Evolutionary conservation across 352 stramenopile genomes (phyloP).

Genomic region (Poterioochromonas sp.): DNA sequence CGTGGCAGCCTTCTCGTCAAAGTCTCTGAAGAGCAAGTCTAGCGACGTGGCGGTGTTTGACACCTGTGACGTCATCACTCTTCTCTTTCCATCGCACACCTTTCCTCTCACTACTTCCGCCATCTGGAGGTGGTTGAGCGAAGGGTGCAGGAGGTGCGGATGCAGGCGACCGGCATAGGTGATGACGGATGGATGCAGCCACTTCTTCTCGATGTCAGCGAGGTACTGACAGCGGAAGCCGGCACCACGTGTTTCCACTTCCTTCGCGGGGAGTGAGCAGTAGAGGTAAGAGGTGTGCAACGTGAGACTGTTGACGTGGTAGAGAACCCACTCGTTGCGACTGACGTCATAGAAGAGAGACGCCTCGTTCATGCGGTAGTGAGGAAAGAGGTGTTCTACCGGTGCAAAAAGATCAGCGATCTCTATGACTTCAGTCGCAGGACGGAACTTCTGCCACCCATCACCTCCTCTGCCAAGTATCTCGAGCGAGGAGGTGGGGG

Average conservation of each 20-base stretch:
- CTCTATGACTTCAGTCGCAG: background rate
- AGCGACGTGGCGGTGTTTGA: background rate
- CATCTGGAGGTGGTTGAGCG: background rate
- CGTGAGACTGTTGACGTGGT: background rate
- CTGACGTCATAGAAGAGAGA: slow-evolving; percentile 6
- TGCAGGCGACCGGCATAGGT: slow-evolving; percentile 25
- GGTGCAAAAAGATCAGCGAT: background rate
- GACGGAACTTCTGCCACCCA: background rate
- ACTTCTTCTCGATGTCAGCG: background rate
- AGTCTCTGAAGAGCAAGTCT: background rate
- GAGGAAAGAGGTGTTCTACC: background rate
- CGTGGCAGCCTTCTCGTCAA: too few relatives aligned
- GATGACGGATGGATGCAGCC: background rate
- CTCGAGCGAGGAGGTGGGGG: background rate
- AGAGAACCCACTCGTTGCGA: background rate
- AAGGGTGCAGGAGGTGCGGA: background rate
- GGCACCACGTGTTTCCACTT: background rate
- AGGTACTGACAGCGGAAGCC: background rate
- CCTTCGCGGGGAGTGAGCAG: background rate
- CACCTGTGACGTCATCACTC: background rate
- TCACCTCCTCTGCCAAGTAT: background rate
- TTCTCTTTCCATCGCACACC: background rate
- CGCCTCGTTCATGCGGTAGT: slow-evolving; percentile 6
- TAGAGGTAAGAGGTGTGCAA: background rate
- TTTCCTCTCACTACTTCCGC: too few relatives aligned